Base-by-base conservation (phyloP, 2,329 filamentous ascomycete genomes). In the Trichocomaceae sp. region DNA sequence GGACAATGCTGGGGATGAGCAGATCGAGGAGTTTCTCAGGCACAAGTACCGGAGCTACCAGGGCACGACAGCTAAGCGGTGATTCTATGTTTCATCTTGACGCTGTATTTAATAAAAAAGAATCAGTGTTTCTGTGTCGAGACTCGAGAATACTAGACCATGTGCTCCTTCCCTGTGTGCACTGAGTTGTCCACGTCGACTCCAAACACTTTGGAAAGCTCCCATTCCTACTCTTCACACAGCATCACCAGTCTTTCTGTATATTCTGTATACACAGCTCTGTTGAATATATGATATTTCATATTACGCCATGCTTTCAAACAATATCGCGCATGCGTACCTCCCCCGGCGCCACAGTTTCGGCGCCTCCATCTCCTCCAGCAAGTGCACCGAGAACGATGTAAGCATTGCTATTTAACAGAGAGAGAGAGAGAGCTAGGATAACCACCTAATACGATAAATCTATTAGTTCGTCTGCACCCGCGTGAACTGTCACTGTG, bases 11-110 rank as follows among this genome's bases (percentile, higher is more conserved):
- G 15, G 23, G 12, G 47, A 55, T 29, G 42, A 49, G 22, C 39
- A 57, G 41, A 44, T 57, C 12, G 55, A 57, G 19, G 55, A 53
- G 31, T 57, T 57, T 41, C 23, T 57, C 37, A 57, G 55, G 39
- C 39, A 57, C 35, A 37, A 54, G 50, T 35, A 49, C 26, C 55
- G 55, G 33, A 57, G 55, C 22, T 49, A 46, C 31, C 50, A 53
- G 39, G 47, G 42, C 15, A 35, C 35, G 17, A 23, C 10, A 37
- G 8, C 15, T 23, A 12, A n/a, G 10, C 41, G 9, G 44, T 23
- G 52, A 49, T 29, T 29, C 10, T 12, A 42, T 10, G n/a, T 1
- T 22, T 42, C 7, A 7, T 42, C 9, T 19, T 37, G 5, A 9
- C 26, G 26, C 17, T 41, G 37, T 17, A 35, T 53, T n/a, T n/a